Evolutionary conservation across 164 flowering plant genomes (phyloP).

Genomic region (Stephania yunnanensis): DNA sequence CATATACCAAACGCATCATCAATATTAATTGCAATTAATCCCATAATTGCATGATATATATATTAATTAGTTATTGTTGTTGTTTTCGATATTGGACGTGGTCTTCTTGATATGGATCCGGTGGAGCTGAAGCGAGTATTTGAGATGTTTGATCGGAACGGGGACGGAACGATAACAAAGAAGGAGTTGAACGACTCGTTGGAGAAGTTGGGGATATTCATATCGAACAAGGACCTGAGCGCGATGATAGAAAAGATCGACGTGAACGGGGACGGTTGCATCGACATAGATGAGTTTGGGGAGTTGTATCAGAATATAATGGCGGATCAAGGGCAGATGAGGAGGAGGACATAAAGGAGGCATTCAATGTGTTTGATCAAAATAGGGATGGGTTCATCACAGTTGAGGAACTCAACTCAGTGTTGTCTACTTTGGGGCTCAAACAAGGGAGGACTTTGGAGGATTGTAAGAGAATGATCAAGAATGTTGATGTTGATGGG

Average conservation of each 20-base stretch:
- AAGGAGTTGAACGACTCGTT: constrained; percentile 43
- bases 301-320: constrained; percentile 35
- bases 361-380: constrained; percentile 56
- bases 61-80: too few relatives aligned
- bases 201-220: constrained; percentile 42
- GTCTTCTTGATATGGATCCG: constrained; percentile 20
- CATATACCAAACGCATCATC: too few relatives aligned
- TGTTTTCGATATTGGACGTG: too few relatives aligned
- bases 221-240: constrained; percentile 37
- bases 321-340: constrained; percentile 32
- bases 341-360: constrained; percentile 55
- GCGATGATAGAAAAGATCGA: constrained; percentile 50
- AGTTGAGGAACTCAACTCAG: constrained; percentile 45
- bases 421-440: constrained; percentile 42
- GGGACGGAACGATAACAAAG: constrained; percentile 49
- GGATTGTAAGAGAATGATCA: constrained; percentile 50
- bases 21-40: too few relatives aligned
- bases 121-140: constrained; percentile 43
- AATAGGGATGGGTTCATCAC: constrained; percentile 58
- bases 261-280: constrained; percentile 47
- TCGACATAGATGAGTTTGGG: constrained; percentile 48
- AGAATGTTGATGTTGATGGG: constrained; percentile 52
- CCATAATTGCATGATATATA: too few relatives aligned
- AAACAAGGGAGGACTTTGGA: constrained; percentile 43
- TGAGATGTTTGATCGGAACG: constrained; percentile 50